Percentiles rank a stretch among this genome's conserved stretches.
phyloP scores from a whole-genome alignment of 129 eudicot genomes.

The Tanacetum coccineum region DNA sequence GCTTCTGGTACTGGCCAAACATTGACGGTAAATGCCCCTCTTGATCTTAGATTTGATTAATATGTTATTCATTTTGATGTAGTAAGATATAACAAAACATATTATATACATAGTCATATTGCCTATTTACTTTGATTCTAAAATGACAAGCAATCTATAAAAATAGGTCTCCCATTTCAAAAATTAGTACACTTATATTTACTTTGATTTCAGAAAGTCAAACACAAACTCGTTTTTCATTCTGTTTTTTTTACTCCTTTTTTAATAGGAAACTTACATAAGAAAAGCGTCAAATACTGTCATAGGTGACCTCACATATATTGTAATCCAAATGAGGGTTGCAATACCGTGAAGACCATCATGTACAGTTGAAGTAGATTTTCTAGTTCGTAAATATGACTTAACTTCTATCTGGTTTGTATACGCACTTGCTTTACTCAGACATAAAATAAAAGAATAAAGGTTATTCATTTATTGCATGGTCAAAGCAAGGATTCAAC shows the following conservation, averaged over 20 bases:
- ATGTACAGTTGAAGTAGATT: no score
- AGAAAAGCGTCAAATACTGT: no score
- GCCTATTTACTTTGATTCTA: background rate
- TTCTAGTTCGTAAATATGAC: no score
- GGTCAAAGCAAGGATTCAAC: background rate
- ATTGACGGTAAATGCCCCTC: conserved; percentile 43
- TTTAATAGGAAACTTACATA: background rate
- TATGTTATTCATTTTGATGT: background rate
- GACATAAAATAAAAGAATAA: no score
- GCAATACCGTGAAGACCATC: no score
- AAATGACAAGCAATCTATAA: background rate
- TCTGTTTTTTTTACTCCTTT: background rate
- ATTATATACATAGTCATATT: background rate
- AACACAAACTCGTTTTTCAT: background rate
- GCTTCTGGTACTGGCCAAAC: conserved; percentile 43
- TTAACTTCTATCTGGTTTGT: no score
- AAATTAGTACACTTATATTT: background rate
- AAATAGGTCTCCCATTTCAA: background rate
- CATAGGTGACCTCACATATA: no score
- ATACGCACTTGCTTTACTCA: background rate
- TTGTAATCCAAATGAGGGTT: no score
- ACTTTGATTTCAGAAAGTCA: conserved; percentile 8
- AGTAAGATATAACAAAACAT: conserved; percentile 1
- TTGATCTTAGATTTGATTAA: conserved; percentile 13
- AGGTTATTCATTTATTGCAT: no score